Conservation (phyloP, 2,329 filamentous ascomycete genomes). For the Aspergillus sclerotialis region DNA sequence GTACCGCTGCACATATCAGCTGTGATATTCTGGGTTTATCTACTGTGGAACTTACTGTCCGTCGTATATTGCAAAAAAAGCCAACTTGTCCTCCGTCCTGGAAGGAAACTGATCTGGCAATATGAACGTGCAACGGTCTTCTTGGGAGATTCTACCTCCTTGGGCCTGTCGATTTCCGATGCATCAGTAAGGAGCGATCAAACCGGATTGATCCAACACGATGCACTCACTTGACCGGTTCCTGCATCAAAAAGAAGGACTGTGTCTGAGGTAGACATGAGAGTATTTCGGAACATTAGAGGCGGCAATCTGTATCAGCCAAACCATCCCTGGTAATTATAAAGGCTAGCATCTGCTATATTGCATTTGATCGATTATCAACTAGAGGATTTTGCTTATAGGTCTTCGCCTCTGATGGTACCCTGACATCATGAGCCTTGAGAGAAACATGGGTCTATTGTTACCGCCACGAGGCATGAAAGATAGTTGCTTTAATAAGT, state of each 20-base stretch:
- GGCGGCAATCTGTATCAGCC: constrained; percentile 8
- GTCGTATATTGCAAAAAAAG: constrained; percentile 28
- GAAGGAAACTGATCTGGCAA: constrained; percentile 23
- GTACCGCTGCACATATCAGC: constrained; percentile 19
- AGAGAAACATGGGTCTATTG: background rate
- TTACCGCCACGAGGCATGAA: too few species aligned
- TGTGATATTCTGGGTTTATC: background rate
- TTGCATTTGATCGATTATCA: too few species aligned
- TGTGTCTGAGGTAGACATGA: constrained; percentile 18
- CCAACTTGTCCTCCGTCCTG: constrained; percentile 19
- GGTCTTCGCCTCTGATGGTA: constrained; percentile 15
- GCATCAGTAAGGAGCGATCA: background rate
- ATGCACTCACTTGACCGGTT: constrained; percentile 19
- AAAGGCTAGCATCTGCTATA: too few species aligned
- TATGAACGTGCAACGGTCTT: constrained; percentile 24
- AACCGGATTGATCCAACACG: background rate
- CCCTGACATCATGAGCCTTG: constrained; percentile 21
- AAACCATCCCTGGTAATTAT: constrained; percentile 7
- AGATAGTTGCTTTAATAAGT: too few species aligned
- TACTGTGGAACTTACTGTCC: constrained; percentile 23
- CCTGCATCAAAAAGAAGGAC: constrained; percentile 24
- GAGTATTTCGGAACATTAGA: constrained; percentile 15
- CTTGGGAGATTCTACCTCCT: constrained; percentile 22
- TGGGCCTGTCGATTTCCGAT: constrained; percentile 22
- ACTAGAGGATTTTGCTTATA: too few species aligned